Evolutionary conservation across 345 rosid species (phyloP), one percentile per base, ranked within the genome.

Genomic region (Euphorbia peplus): DNA sequence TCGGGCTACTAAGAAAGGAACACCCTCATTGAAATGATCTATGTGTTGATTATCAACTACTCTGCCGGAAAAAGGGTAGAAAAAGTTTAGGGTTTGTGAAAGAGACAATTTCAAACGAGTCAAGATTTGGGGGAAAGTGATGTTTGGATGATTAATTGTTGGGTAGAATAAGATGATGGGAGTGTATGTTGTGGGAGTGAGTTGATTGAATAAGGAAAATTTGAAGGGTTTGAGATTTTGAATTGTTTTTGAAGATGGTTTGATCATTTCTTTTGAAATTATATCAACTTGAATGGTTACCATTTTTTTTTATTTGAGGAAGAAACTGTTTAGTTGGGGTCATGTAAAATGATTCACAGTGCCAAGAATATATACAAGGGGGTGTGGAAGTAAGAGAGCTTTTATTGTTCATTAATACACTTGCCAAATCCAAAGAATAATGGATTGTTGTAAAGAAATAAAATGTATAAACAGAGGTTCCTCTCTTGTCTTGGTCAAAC

Each of bases 11-110:
- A 54, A 9, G 55, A 61, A 71, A 2, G 76, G 76, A 28, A 76
- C 64, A 9, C 76, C 80, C 37, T 76, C 60, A 14, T 71, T 5
- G 54, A 71, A 76, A 55, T 25, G 19, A 39, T 71, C 54, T 21
- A 71, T 63, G 22, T 24, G 54, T 14, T 16, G 50, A 44, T 76
- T 76, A 24, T 47, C 72, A 15, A 4, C 53, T 1, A 37, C 42
- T 37, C 80, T 62, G 13, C 80, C 80, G 10, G 76, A 61, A 4
- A 71, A 53, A 2, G 69, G 76, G 39, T 71, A 55, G 65, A 67
- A 76, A 35, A 67, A 21, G 3, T 26, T 25, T 8, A 76, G 64
- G 10, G 70, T 30, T 44, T 76, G 61, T 4, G 76, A 67, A 13
- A 76, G 69, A 28, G 76, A 66, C 9, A 48, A 62, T 57, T 71